Conservation (phyloP, 495 filamentous ascomycete species). For the Xylaria sp. region DNA sequence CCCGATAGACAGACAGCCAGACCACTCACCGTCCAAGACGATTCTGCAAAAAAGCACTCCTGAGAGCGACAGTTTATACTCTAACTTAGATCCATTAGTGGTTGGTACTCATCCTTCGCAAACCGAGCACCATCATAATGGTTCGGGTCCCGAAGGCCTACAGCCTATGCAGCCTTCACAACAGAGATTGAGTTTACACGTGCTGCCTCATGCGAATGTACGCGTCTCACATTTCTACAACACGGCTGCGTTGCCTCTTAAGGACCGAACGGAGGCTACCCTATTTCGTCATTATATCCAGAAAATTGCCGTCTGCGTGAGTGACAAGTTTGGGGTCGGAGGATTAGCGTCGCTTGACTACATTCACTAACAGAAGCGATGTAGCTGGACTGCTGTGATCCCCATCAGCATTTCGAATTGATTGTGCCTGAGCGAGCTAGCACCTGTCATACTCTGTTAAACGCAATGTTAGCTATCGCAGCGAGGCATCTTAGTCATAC, state of each 20-base stretch:
- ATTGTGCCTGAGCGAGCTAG: constrained; percentile 59
- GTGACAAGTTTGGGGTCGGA: constrained; percentile 16
- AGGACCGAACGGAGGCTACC: constrained; percentile 45
- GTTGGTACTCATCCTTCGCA: not conserved
- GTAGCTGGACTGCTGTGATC: constrained; percentile 67
- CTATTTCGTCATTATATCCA: constrained; percentile 58
- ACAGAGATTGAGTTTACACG: constrained; percentile 12
- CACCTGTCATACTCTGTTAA: constrained; percentile 59
- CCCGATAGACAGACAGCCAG: not conserved
- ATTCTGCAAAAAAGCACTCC: not conserved
- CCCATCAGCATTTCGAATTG: constrained; percentile 59
- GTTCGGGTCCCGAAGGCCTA: not conserved
- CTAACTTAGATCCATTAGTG: not conserved
- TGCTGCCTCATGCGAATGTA: constrained; percentile 14
- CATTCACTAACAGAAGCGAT: constrained; percentile 26
- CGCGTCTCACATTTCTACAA: constrained; percentile 19
- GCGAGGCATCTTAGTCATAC: constrained; percentile 61
- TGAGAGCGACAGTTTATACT: not conserved
- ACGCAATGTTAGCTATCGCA: constrained; percentile 65
- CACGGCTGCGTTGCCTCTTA: constrained; percentile 44
- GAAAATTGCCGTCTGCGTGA: constrained; percentile 57
- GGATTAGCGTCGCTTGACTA: not conserved
- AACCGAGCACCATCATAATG: not conserved
- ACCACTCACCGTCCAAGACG: not conserved
- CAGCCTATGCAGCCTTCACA: constrained; percentile 9